Evolutionary conservation across 106 monocot genomes (phyloP), one percentile per base, ranked within the genome.

Genomic region (Acorus gramineus): DNA sequence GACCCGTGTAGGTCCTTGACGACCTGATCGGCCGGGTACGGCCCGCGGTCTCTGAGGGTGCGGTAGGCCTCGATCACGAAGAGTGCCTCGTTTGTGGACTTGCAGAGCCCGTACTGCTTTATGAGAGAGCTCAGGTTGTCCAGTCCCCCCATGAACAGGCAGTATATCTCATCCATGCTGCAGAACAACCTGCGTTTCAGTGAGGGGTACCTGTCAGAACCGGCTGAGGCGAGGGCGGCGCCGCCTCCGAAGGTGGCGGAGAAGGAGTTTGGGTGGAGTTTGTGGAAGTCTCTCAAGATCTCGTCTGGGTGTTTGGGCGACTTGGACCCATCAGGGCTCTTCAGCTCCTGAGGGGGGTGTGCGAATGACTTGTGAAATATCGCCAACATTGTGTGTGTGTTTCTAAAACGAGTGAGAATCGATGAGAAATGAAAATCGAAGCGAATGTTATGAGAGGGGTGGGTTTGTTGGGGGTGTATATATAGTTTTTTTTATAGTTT

Each of bases 1-100:
- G 74, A 71, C 14, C 98, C 98, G 10, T 60, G 56, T 43, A 98
- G 74, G 60, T 85, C 92, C 75, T 92, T 98, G 46, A 98, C 66
- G 51, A 92, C 98, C 70, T 92, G 91, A 59, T 98, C 92, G 13
- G 28, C 28, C 28, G 28, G 28, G 28, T 28, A 28, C 28, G 28
- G 28, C 28, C 28, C 28, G 28, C 28, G 28, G 28, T 28, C 28
- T 28, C 28, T 28, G 28, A 28, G 28, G 28, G 28, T 28, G 28
- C 28, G 28, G 28, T 28, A 28, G 28, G 28, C 28, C 28, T 28
- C 28, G 28, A 28, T 28, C 28, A 28, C 28, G 28, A 98, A 79
- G 52, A 86, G 44, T 11, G 92, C 91, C 72, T 98, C 28, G 28
- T 28, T 28, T 1, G 28, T 28, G 28, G 28, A 28, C 28, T 28